Conservation (phyloP, 78 protist species). For the Dictyostelium firmibasis region DNA sequence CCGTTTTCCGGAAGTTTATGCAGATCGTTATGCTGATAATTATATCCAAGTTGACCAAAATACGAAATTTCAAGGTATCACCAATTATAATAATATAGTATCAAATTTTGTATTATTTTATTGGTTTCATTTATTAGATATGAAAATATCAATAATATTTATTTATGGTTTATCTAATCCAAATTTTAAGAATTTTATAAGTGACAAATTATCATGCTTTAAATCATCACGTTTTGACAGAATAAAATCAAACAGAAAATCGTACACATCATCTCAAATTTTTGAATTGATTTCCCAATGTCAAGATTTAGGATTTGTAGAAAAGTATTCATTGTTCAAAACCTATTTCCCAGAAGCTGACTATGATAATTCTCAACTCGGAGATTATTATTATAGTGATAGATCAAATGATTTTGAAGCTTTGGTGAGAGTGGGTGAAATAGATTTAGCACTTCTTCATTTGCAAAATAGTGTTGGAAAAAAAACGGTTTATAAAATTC, state of each 20-base stretch:
- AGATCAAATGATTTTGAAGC: not conserved
- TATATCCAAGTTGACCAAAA: no score
- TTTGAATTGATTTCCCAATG: not conserved
- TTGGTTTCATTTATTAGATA: not conserved
- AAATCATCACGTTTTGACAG: not conserved
- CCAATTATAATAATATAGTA: not conserved
- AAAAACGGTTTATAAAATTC: not conserved
- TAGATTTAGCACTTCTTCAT: not conserved
- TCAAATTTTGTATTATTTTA: not conserved
- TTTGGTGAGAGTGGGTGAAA: not conserved
- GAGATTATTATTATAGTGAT: not conserved
- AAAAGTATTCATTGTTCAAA: not conserved
- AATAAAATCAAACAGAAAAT: not conserved
- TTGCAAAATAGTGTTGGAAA: not conserved
- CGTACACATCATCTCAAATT: not conserved
- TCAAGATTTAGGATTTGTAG: not conserved
- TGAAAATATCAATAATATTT: not conserved
- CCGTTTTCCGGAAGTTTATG: not conserved
- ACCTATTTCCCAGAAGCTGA: not conserved
- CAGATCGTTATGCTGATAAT: no score
- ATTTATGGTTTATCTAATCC: not conserved
- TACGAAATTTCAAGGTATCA: not conserved
- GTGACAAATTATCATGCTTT: not conserved
- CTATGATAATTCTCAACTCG: not conserved
- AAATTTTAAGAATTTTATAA: not conserved